Conservation (phyloP, 163 green algal genomes). For the Scenedesmus sp. region DNA sequence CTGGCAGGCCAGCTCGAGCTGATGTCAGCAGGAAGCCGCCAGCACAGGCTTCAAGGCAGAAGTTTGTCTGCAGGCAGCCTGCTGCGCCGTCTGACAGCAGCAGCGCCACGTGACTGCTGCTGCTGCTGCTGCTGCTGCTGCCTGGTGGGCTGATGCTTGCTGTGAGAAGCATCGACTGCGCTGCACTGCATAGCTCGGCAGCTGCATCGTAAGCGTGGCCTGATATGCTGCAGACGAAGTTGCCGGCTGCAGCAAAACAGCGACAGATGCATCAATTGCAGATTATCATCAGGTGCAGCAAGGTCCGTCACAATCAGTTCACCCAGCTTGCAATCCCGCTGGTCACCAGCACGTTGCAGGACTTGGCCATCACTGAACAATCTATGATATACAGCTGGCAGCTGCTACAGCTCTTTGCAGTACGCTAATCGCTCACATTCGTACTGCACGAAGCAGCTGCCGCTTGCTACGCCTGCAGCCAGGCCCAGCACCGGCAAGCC, state of each 20-base stretch:
- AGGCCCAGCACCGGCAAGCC: slow-evolving; percentile 15
- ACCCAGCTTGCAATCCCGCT: no score
- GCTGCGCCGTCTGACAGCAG: slow-evolving; percentile 34
- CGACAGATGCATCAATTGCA: neutral
- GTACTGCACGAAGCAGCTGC: slow-evolving; percentile 40
- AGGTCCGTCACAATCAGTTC: neutral
- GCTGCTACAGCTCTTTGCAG: neutral
- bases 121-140: neutral
- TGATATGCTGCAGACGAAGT: slow-evolving; percentile 18
- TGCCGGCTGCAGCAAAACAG: slow-evolving; percentile 1
- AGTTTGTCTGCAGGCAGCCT: slow-evolving; percentile 23
- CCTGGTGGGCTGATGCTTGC: neutral
- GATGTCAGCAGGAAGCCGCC: slow-evolving; percentile 12
- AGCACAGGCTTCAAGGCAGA: neutral
- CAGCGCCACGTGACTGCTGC: neutral
- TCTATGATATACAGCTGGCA: neutral
- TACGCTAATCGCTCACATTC: neutral
- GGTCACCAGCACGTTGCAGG: neutral
- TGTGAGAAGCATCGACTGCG: neutral
- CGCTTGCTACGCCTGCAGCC: slow-evolving; percentile 6
- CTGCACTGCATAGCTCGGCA: slow-evolving; percentile 14
- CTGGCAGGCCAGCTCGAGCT: neutral
- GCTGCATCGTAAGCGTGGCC: slow-evolving; percentile 20
- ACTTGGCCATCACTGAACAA: neutral
- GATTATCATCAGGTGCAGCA: neutral